Conservation (phyloP, 352 stramenopile genomes). For the Pythium coloratum region DNA sequence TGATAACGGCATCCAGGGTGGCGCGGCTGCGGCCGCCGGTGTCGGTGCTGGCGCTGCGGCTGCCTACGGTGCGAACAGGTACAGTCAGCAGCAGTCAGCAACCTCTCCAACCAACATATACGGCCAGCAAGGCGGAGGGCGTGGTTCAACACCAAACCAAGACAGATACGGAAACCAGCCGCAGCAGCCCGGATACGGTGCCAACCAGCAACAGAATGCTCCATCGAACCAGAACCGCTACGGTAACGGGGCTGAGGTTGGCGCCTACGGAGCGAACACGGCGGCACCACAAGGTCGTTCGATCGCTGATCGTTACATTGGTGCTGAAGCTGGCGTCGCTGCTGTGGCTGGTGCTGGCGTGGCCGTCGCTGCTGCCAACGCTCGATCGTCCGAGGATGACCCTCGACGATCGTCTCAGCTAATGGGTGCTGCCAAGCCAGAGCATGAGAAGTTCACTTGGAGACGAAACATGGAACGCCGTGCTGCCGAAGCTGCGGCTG, state of each 20-base stretch:
- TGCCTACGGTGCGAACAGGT: constrained; percentile 22
- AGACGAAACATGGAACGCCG: constrained; percentile 29
- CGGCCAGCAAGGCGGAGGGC: constrained; percentile 14
- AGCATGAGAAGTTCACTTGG: constrained; percentile 25
- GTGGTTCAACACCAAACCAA: constrained; percentile 3
- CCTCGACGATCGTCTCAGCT: neutral
- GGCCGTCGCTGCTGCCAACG: constrained; percentile 8
- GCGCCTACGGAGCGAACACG: neutral
- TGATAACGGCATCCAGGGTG: constrained; percentile 15
- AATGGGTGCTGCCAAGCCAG: constrained; percentile 12
- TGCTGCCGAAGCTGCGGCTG: constrained; percentile 19
- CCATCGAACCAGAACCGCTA: constrained; percentile 13
- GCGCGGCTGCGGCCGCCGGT: constrained; percentile 9
- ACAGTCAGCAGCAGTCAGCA: constrained; percentile 6
- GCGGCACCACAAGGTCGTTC: constrained; percentile 17
- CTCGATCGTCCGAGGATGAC: constrained; percentile 15
- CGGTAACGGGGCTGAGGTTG: constrained; percentile 7
- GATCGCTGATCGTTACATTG: constrained; percentile 24
- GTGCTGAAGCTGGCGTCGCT: constrained; percentile 10
- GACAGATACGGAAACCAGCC: constrained; percentile 10
- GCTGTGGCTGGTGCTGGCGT: constrained; percentile 6
- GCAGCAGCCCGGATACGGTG: neutral
- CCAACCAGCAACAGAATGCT: constrained; percentile 3
- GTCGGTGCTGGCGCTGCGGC: neutral
- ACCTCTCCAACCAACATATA: constrained; percentile 9